These are phyloP conservation scores for Elsinoe ampelina DNA, from an alignment of 2,329 filamentous ascomycete species.

Conservation along the genomic window DNA sequence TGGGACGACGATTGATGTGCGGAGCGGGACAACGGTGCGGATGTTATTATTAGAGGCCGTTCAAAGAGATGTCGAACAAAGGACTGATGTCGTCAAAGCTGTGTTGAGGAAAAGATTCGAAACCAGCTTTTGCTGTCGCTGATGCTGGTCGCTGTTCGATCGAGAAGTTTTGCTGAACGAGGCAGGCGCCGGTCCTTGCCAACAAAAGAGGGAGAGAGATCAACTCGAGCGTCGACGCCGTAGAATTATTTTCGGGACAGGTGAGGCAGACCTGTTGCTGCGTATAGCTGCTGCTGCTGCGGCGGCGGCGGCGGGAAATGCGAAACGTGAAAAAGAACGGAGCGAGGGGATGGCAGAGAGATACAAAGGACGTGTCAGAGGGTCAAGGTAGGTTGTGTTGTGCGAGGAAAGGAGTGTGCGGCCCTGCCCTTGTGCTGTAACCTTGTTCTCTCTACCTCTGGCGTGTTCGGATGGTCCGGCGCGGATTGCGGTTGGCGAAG, in stretches of 20 bases:
- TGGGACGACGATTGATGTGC: not conserved
- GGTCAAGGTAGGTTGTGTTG: not conserved
- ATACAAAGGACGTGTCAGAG: constrained; percentile 1
- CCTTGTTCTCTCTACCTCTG: not conserved
- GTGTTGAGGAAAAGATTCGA: not conserved
- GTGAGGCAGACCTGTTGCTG: constrained; percentile 6
- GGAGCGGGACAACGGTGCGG: constrained; percentile 5
- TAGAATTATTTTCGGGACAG: not conserved
- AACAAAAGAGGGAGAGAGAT: constrained; percentile 6
- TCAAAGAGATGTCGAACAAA: constrained; percentile 7
- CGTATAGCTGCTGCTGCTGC: not conserved
- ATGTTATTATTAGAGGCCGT: constrained; percentile 5
- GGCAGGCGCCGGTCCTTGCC: constrained; percentile 13
- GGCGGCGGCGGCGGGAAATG: not conserved
- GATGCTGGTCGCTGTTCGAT: not conserved
- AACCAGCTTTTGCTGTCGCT: not conserved
- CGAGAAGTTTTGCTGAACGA: not conserved
- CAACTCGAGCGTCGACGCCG: constrained; percentile 3
- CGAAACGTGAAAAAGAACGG: not conserved
- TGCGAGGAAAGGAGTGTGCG: constrained; percentile 3
- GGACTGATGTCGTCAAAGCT: not conserved
- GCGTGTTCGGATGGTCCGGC: not conserved
- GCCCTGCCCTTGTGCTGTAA: not conserved
- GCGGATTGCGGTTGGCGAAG: not conserved
- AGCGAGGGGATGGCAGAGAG: not conserved